Evolutionary conservation across 139 green algal species (phyloP).

Genomic region (Raphidocelis subcapitata): DNA sequence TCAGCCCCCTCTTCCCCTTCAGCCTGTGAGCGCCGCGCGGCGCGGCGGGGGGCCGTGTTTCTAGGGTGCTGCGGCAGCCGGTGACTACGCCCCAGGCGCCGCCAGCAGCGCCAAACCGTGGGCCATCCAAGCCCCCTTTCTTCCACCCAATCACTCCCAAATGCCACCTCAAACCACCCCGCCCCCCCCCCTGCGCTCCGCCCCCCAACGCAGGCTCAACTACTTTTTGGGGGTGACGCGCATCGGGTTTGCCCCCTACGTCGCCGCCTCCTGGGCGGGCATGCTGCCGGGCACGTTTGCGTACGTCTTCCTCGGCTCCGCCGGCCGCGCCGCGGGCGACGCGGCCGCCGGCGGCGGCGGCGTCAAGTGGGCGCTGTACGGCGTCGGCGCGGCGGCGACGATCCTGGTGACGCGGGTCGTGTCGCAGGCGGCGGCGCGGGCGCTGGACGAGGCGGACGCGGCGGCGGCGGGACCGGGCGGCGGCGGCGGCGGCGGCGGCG

Average conservation of each 20-base stretch:
- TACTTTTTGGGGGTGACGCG: not conserved
- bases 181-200: not conserved
- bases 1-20: conserved; percentile 12
- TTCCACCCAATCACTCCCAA: no score
- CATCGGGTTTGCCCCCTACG: conserved; percentile 49
- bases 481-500: not conserved
- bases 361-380: conserved; percentile 52
- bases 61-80: no score
- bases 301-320: conserved; percentile 71
- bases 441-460: conserved; percentile 29
- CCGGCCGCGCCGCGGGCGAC: conserved; percentile 50
- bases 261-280: conserved; percentile 71
- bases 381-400: conserved; percentile 59
- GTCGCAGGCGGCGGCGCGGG: conserved; percentile 42
- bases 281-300: conserved; percentile 84
- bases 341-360: conserved; percentile 32
- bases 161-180: no score
- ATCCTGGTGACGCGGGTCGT: conserved; percentile 54
- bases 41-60: no score
- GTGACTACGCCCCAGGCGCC: no score
- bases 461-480: not conserved
- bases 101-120: no score
- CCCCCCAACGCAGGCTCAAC: not conserved
- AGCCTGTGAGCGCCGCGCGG: not conserved
- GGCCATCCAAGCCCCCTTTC: no score